Base-by-base conservation (phyloP, 495 filamentous ascomycete genomes). In the Aeminium ludgeri region DNA sequence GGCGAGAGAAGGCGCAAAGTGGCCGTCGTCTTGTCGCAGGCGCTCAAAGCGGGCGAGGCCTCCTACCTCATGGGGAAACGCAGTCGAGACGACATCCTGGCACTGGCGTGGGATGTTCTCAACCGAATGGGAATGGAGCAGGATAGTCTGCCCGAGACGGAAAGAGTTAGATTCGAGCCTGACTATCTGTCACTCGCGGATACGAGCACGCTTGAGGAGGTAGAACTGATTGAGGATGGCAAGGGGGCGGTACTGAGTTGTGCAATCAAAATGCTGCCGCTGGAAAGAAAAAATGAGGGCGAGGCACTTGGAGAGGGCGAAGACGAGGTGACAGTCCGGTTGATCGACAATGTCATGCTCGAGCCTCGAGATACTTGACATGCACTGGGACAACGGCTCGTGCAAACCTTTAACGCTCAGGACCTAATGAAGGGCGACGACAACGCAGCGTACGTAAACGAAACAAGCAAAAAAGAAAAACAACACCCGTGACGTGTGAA, bases 121-220 rank as follows among this genome's bases (percentile, higher is more conserved):
- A 58, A 62, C 1, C 43, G 61, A 13, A 58, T 71, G 23, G 57
- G 74, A 20, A 56, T 67, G 17, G 65, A 73, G 50, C 84, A 95
- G 58, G 60, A 70, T 42, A 60, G 64, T 10, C 60, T 93, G 40
- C 58, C 62, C 3, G 67, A 74, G 1, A 56, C 64, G 23, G 60
- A 80, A 54, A 64, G 85, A 37, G 82, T 77, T 1, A 60, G 64
- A 38, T 86, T 80, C 42, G 81, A 89, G 56, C 68, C 91, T 2
- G 89, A 95, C 55, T 96, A 97, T 50, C 68, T 96, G 40, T 86
- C 82, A 11, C 66, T 97, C 19, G 78, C 87, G 1, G 83, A 96
- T 52, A 76, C 79, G 0, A 69, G 78, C 7, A 79, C 72, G 0
- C 67, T 97, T 59, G 71, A 82, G 41, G 87, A 96, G 62, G 37